Evolutionary conservation across 768 basidiomycete species (phyloP), one percentile per base, ranked within the genome.

Genomic region (Megacollybia marginata): DNA sequence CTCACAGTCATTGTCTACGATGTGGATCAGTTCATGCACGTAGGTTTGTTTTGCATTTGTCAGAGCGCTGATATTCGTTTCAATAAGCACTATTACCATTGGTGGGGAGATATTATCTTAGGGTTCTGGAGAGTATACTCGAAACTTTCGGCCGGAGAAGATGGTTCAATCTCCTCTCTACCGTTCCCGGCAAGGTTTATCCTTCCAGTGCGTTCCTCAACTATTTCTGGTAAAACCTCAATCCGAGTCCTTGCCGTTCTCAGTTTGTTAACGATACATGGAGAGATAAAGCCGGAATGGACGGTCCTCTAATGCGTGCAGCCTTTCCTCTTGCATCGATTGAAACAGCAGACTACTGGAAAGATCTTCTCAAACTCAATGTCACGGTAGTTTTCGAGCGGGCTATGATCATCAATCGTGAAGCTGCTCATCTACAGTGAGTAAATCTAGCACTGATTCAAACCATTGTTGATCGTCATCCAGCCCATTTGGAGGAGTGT

Each of bases 201-300:
- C 7, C 49, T 71, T 12, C 67, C 68, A 2, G 69, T 69, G 31
- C 49, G 66, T 53, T 9, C 33, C 7, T 13, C 18, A 33, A 9
- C 28, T 57, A 51, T 47, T 19, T 15, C 16, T 15, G 38, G 19
- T 15, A 28, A 28, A 28, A 6, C 16, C 13, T 43, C 20, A 36
- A 15, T 18, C n/a, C 34, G 28, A 20, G 13, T 34, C 11, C 42
- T 4, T n/a, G 33, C 9, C 31, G 31, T 16, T 12, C 33, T 9
- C 42, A 59, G 58, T 65, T 63, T 48, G 61, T 64, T 23, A 44
- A 36, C 13, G 59, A 59, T 5, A 68, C 66, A 48, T 85, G 82
- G 84, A 73, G 82, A 33, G 86, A 88, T 58, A 54, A 57, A 9
- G 78, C 80, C 1, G 73, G 75, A 11, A 72, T 88, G 57, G 78